Base-by-base conservation (phyloP, 2,329 filamentous ascomycete genomes). In the Cytospora schulzeri region DNA sequence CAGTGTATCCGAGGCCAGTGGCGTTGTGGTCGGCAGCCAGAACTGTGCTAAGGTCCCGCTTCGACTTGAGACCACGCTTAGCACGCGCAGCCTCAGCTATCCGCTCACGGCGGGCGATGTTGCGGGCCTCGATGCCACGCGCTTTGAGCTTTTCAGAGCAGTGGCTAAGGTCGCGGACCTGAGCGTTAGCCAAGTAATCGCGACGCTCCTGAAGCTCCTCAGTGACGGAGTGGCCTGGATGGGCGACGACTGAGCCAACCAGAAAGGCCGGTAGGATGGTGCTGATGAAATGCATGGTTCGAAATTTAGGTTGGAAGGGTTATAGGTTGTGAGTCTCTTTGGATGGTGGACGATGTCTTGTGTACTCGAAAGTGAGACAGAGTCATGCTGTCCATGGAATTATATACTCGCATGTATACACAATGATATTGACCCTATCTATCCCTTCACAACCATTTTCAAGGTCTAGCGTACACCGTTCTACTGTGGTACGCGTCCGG, bases 191-290 rank as follows among this genome's bases (percentile, higher is more conserved):
- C 60, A 82, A 72, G 68, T 80, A 84, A 0, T 77, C 73, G 31
- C 79, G 80, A 41, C 82, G 81, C 72, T 83, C 80, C 14, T 76
- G 76, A 35, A 80, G 77, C 71, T 85, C 83, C 12, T 81, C 74
- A 52, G 73, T 73, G 48, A 81, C 66, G 59, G 83, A 77, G 66
- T 84, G 81, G 66, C 82, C 82, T 1, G 81, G 82, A 65, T 85
- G 80, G 24, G 80, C 80, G 22, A 69, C 56, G 56, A 48, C 65
- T 17, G 52, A 59, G 61, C 65, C 61, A n/a, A 70, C 62, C 3
- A 70, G 62, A 6, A 70, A n/a, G 61, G 70, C 67, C 28, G 69
- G 63, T 52, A 69, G 45, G 48, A 72, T 58, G 54, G 68, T 67
- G 41, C 57, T 65, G 51, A 63, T 61, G 68, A 73, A 73, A 57